Evolutionary conservation across 2,329 filamentous ascomycete species (phyloP), one percentile per base, ranked within the genome.

Genomic region (Metarhizium anisopliae): DNA sequence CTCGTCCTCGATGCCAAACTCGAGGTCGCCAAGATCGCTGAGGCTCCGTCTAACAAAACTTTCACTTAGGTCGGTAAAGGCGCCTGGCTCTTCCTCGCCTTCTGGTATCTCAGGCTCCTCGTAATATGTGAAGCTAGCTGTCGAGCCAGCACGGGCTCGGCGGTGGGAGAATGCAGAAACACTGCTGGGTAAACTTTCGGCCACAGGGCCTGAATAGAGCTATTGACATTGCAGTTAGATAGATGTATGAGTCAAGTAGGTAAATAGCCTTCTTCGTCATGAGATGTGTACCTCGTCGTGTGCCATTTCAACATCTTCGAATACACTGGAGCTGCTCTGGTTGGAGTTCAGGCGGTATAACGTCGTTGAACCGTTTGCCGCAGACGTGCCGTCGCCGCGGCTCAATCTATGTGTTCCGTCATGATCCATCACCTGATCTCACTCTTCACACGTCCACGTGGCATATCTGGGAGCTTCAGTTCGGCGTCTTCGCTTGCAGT

Each of bases 221-320:
- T 84, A n/a, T 25, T 51, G 56, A 53, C 55, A 51, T 53, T 18
- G n/a, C 25, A 54, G 20, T 4, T 11, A 32, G 35, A 20, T 11
- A 32, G 35, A 20, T 36, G n/a, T 18, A 14, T 2, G 14, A 2
- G 4, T 10, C 7, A 7, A 20, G 20, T 45, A 13, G 30, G 20
- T 45, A n/a, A 20, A 30, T 13, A 14, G 18, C 4, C 7, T 56
- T 54, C 20, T 49, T 29, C 8, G 20, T 29, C 25, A 30, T 13
- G 4, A 36, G 6, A 47, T 18, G 29, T 14, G 11, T 64, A 94
- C 89, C 82, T 97, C 93, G 69, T 96, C 90, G 53, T 95, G 90
- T 20, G 94, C 93, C 94, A 99, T 97, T 70, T 96, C 93, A n/a
- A 97, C 92, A 71, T 96, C 90, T 62, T 90, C 90, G 63, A 96